phyloP scores from a whole-genome alignment of 2,329 filamentous ascomycete genomes.

The Magnaporthales sp. region DNA sequence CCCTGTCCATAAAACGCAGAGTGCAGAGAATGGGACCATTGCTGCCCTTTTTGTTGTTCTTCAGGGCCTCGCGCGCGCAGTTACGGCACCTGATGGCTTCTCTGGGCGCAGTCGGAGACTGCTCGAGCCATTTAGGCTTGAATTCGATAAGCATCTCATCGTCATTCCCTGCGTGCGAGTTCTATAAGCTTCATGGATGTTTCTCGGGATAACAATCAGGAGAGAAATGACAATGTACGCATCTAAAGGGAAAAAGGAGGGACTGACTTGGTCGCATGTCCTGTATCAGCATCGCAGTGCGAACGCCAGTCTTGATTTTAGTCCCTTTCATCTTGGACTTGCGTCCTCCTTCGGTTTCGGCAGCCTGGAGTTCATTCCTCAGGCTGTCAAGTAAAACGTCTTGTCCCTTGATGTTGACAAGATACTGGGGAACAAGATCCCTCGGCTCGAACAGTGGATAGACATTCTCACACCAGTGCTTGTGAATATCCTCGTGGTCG shows the following conservation, averaged over 20 bases:
- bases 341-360: neutral
- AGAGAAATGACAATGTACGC: no score
- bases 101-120: conserved; percentile 62
- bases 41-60: conserved; percentile 9
- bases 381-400: neutral
- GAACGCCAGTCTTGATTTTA: neutral
- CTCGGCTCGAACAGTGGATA: conserved; percentile 1
- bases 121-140: conserved; percentile 77
- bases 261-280: conserved; percentile 53
- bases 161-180: neutral
- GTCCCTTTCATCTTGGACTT: no score
- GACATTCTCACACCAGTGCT: conserved; percentile 1
- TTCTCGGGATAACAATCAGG: neutral
- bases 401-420: neutral
- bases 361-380: neutral
- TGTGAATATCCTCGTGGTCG: no score
- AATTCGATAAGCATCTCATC: conserved; percentile 28
- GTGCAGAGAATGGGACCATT: conserved; percentile 43
- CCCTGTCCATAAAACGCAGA: conserved; percentile 43
- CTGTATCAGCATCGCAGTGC: conserved; percentile 49
- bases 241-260: neutral
- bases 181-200: neutral
- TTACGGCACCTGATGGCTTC: conserved; percentile 61
- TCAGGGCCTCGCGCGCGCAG: conserved; percentile 49
- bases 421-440: conserved; percentile 3